These are phyloP conservation scores for Claviceps sp. DNA, from an alignment of 2,329 filamentous ascomycete species.

Conservation along the genomic window DNA sequence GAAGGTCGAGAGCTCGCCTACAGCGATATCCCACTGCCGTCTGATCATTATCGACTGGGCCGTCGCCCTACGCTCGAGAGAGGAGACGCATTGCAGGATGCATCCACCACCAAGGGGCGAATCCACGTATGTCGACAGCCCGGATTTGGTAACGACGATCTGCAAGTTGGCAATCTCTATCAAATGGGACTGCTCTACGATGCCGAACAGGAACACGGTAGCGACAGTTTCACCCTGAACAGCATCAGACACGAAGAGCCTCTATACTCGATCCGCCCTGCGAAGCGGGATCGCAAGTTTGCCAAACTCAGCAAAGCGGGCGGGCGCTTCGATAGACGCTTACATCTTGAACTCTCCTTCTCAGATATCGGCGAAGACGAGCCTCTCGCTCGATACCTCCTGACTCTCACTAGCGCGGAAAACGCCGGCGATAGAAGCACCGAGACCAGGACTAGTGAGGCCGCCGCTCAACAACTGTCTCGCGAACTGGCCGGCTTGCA, in stretches of 20 bases:
- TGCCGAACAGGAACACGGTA: slow-evolving; percentile 18
- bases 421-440: slow-evolving; percentile 7
- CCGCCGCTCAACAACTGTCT: slow-evolving; percentile 7
- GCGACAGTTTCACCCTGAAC: slow-evolving; percentile 24
- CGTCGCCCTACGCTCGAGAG: slow-evolving; percentile 29
- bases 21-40: slow-evolving; percentile 22
- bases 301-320: slow-evolving; percentile 10
- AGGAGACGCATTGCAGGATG: slow-evolving; percentile 33
- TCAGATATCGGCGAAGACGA: slow-evolving; percentile 28
- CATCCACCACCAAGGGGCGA: slow-evolving; percentile 22
- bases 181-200: slow-evolving; percentile 31
- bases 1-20: slow-evolving; percentile 24
- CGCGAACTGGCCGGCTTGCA: slow-evolving; percentile 10
- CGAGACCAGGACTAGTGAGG: slow-evolving; percentile 4
- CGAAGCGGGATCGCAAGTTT: slow-evolving; percentile 19
- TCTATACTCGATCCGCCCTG: slow-evolving; percentile 23
- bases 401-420: slow-evolving; percentile 10
- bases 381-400: slow-evolving; percentile 23
- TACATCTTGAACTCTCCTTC: slow-evolving; percentile 28
- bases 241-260: slow-evolving; percentile 25
- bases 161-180: slow-evolving; percentile 28
- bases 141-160: slow-evolving; percentile 16
- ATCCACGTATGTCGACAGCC: slow-evolving; percentile 13
- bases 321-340: slow-evolving; percentile 6
- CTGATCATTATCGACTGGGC: slow-evolving; percentile 20